Percentiles rank a stretch among this genome's conserved stretches.
phyloP scores from a whole-genome alignment of 2,329 filamentous ascomycete species.

The Sphaceloma murrayae region DNA sequence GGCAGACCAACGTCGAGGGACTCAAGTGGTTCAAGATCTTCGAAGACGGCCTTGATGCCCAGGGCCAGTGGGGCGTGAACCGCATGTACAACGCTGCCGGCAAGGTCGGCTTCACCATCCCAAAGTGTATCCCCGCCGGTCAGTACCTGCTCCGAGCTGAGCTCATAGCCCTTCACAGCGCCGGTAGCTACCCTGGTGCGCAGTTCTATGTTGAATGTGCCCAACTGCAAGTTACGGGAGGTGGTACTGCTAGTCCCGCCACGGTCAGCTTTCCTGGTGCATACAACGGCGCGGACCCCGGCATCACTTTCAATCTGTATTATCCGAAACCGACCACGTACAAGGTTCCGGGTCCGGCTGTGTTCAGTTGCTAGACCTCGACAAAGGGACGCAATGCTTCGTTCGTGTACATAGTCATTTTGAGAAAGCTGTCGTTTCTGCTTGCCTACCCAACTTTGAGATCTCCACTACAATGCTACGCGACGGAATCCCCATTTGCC shows the following conservation, averaged over 20 bases:
- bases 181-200: constrained; percentile 35
- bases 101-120: constrained; percentile 34
- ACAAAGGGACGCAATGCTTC: background rate
- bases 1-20: constrained; percentile 37
- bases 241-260: constrained; percentile 13
- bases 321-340: constrained; percentile 16
- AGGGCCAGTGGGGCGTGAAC: constrained; percentile 42
- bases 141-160: constrained; percentile 49
- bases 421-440: too few species aligned
- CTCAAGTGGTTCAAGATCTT: constrained; percentile 47
- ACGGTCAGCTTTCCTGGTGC: constrained; percentile 14
- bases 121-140: constrained; percentile 43
- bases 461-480: background rate
- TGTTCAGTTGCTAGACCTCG: constrained; percentile 16
- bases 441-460: background rate
- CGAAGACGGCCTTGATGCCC: constrained; percentile 36
- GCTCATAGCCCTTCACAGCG: constrained; percentile 47
- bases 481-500: constrained; percentile 18
- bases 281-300: constrained; percentile 11
- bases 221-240: constrained; percentile 21
- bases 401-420: background rate
- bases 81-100: constrained; percentile 25
- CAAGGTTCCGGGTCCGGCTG: constrained; percentile 21
- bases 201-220: constrained; percentile 34
- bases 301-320: constrained; percentile 16